These are phyloP conservation scores for Akanthomyces muscarius DNA, from an alignment of 2,329 filamentous ascomycete genomes.

Conservation along the genomic window DNA sequence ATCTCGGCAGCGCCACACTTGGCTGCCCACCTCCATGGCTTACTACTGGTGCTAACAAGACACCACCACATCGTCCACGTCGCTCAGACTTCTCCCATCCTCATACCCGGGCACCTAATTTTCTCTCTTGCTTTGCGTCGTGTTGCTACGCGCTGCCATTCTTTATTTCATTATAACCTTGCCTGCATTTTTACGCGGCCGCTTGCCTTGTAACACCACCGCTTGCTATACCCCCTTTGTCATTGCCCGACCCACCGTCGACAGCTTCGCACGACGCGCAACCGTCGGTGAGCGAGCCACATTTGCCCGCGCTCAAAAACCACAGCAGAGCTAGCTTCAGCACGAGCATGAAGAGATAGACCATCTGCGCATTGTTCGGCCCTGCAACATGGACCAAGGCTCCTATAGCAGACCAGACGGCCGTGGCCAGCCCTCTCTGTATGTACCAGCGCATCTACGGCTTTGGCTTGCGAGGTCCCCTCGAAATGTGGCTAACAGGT, in stretches of 20 bases:
- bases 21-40: slow-evolving; percentile 7
- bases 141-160: not conserved
- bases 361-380: not conserved
- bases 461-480: not conserved
- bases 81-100: slow-evolving; percentile 5
- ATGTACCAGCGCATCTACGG: not conserved
- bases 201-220: not conserved
- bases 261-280: not conserved
- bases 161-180: not conserved
- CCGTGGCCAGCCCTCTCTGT: slow-evolving; percentile 16
- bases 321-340: not conserved
- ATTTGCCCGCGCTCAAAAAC: not conserved
- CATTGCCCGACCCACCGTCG: slow-evolving; percentile 3
- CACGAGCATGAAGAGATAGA: slow-evolving; percentile 7
- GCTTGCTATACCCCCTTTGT: not conserved
- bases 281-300: not conserved
- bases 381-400: slow-evolving; percentile 14
- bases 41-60: not conserved
- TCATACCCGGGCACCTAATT: not conserved
- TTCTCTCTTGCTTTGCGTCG: not conserved
- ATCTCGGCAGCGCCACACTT: slow-evolving; percentile 11
- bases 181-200: not conserved
- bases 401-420: slow-evolving; percentile 17
- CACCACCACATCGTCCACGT: not conserved
- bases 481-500: not conserved